A percentile compares a stretch with the other conserved stretches of the same genome.
Conservation (phyloP, 306 rosid genomes). For the Senna siamea region DNA sequence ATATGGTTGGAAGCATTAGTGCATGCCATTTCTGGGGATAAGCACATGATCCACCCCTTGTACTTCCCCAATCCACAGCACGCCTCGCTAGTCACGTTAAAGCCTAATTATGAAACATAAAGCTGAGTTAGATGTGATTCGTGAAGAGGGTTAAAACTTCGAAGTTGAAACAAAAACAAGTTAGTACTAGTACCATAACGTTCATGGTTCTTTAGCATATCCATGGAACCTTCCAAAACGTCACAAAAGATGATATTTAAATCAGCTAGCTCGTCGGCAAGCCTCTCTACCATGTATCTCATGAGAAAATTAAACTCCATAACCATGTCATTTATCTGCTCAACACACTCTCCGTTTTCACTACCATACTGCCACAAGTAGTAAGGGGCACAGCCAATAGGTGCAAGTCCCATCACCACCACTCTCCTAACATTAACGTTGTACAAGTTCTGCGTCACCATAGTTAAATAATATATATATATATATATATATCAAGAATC, state of each 20-base stretch:
- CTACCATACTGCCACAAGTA: slow-evolving; percentile 67
- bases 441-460: slow-evolving; percentile 73
- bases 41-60: slow-evolving; percentile 86
- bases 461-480: neutral
- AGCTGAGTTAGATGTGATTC: slow-evolving; percentile 28
- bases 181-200: slow-evolving; percentile 57
- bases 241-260: slow-evolving; percentile 75
- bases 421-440: slow-evolving; percentile 68
- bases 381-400: slow-evolving; percentile 90
- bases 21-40: slow-evolving; percentile 82
- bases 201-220: slow-evolving; percentile 68
- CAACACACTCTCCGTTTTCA: slow-evolving; percentile 70
- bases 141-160: neutral
- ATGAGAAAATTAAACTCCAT: slow-evolving; percentile 78
- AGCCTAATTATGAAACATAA: slow-evolving; percentile 58
- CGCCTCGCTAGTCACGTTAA: slow-evolving; percentile 68
- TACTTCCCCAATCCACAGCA: slow-evolving; percentile 90
- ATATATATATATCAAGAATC: too few relatives aligned
- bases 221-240: slow-evolving; percentile 75
- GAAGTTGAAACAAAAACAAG: neutral
- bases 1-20: slow-evolving; percentile 70
- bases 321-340: slow-evolving; percentile 77
- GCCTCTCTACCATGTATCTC: slow-evolving; percentile 72
- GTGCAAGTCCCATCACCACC: slow-evolving; percentile 85
- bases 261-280: slow-evolving; percentile 58